phyloP scores from a whole-genome alignment of 768 basidiomycete species.

The Rhizopogon rudus region DNA sequence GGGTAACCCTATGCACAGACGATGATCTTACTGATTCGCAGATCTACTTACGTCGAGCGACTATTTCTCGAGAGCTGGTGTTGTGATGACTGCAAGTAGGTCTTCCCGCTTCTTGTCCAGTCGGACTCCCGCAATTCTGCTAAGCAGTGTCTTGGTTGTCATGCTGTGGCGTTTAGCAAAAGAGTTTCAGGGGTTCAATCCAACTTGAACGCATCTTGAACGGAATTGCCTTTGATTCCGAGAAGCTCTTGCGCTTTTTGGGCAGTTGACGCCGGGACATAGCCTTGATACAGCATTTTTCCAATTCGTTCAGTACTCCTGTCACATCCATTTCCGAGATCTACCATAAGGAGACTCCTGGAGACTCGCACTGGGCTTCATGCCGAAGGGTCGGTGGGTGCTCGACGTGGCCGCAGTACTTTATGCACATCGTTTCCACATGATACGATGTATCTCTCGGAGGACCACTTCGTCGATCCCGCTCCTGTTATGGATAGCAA shows the following conservation, averaged over 20 bases:
- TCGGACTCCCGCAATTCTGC: constrained; percentile 16
- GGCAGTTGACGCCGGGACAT: not conserved
- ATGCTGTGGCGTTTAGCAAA: not conserved
- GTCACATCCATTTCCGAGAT: too few relatives aligned
- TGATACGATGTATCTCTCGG: too few relatives aligned
- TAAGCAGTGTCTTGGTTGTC: not conserved
- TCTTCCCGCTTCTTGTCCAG: constrained; percentile 22
- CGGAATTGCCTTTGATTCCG: not conserved
- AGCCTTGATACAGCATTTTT: not conserved
- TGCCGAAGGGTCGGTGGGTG: not conserved
- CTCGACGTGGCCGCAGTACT: not conserved
- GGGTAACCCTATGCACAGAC: constrained; percentile 34
- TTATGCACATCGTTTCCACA: too few relatives aligned
- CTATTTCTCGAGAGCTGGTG: constrained; percentile 56
- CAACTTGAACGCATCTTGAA: not conserved
- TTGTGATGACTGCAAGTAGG: constrained; percentile 48
- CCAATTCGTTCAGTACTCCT: not conserved
- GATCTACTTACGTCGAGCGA: constrained; percentile 60
- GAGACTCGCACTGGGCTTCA: not conserved
- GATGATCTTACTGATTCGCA: constrained; percentile 21
- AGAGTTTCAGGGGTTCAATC: not conserved
- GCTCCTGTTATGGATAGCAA: too few relatives aligned
- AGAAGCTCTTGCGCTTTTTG: not conserved
- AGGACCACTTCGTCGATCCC: not conserved
- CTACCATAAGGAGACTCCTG: not conserved